phyloP scores from a whole-genome alignment of 2,329 filamentous ascomycete species.

The Penicillium digitatum region DNA sequence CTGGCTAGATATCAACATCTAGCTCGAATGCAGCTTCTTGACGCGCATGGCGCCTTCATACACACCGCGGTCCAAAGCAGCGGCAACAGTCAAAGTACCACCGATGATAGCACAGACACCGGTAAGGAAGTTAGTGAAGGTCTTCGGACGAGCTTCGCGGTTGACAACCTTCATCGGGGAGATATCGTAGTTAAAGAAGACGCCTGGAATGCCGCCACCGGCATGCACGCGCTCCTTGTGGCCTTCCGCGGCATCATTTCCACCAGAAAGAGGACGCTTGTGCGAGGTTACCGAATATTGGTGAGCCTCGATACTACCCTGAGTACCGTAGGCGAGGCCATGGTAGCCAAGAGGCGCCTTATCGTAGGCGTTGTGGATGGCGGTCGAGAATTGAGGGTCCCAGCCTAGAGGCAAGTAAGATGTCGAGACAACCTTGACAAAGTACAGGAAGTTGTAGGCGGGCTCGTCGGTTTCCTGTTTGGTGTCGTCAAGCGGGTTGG shows the following conservation, averaged over 20 bases:
- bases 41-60: conserved; percentile 83
- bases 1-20: conserved; percentile 15
- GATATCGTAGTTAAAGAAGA: conserved; percentile 99
- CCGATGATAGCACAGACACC: conserved; percentile 93
- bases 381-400: conserved; percentile 57
- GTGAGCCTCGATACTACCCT: conserved; percentile 91
- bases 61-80: conserved; percentile 82
- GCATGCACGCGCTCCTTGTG: conserved; percentile 91
- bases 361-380: conserved; percentile 43
- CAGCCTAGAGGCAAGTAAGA: conserved; percentile 90
- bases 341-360: conserved; percentile 64
- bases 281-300: conserved; percentile 98
- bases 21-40: conserved; percentile 75
- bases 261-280: conserved; percentile 79
- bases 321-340: conserved; percentile 60
- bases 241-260: conserved; percentile 77
- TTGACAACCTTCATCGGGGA: conserved; percentile 99
- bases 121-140: conserved; percentile 86
- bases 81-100: conserved; percentile 91
- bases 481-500: conserved; percentile 80
- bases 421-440: conserved; percentile 95
- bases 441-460: conserved; percentile 97
- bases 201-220: conserved; percentile 85
- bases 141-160: conserved; percentile 82
- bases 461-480: conserved; percentile 73